These are phyloP conservation scores for Penicillium sp. DNA, from an alignment of 2,329 filamentous ascomycete species.

Conservation along the genomic window DNA sequence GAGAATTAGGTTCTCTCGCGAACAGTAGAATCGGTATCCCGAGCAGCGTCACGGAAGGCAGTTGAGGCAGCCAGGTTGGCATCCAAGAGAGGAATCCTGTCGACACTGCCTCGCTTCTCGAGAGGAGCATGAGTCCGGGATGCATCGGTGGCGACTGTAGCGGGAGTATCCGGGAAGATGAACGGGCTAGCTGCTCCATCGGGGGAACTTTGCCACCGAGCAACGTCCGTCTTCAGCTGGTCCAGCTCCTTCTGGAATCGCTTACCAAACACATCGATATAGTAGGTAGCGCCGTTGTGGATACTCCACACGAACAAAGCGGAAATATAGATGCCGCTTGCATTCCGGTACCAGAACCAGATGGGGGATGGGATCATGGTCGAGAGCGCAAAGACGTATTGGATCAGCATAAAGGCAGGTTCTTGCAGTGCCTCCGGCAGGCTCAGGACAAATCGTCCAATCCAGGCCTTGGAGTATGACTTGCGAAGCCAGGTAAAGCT, in stretches of 20 bases:
- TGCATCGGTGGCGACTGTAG: conserved; percentile 22
- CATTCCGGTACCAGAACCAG: conserved; percentile 89
- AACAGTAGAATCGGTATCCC: conserved; percentile 9
- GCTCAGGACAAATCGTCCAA: conserved; percentile 80
- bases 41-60: conserved; percentile 18
- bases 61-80: conserved; percentile 25
- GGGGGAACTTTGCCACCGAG: conserved; percentile 70
- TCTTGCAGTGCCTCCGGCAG: conserved; percentile 79
- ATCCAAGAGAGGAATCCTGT: conserved; percentile 41
- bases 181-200: conserved; percentile 34
- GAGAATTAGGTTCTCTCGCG: conserved; percentile 27
- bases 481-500: conserved; percentile 96
- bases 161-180: conserved; percentile 26
- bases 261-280: conserved; percentile 97
- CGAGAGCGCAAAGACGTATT: conserved; percentile 84
- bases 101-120: conserved; percentile 28
- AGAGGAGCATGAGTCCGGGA: conserved; percentile 11
- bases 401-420: conserved; percentile 91
- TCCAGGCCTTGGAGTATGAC: conserved; percentile 85
- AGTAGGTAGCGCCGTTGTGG: conserved; percentile 95
- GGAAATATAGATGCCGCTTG: conserved; percentile 74
- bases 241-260: conserved; percentile 97
- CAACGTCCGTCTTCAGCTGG: conserved; percentile 81
- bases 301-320: conserved; percentile 91
- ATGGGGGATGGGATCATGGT: conserved; percentile 94